A percentile compares a stretch with the other conserved stretches of the same genome.
phyloP scores from a whole-genome alignment of 192 early-diverging fungal genomes.

The Backusella psychrophila region DNA sequence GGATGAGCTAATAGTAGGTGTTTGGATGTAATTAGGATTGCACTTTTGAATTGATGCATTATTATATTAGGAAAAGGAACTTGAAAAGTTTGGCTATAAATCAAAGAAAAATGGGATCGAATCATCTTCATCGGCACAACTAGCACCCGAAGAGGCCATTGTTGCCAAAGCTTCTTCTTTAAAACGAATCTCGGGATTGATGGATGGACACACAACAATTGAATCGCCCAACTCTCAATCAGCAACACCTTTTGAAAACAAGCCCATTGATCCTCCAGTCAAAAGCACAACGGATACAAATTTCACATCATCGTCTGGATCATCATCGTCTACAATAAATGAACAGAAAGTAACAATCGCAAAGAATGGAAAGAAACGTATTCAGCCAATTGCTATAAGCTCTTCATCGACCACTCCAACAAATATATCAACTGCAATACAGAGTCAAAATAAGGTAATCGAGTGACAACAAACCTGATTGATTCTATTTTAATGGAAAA shows the following conservation, averaged over 20 bases:
- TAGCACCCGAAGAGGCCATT: conserved; percentile 61
- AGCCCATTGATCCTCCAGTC: not conserved
- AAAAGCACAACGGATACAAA: not conserved
- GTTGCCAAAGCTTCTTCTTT: conserved; percentile 20
- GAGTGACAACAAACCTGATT: not conserved
- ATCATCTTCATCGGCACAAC: conserved; percentile 58
- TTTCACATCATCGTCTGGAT: conserved; percentile 8
- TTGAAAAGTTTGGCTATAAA: conserved; percentile 50
- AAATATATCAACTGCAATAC: not conserved
- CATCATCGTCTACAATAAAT: not conserved
- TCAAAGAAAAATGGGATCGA: conserved; percentile 40
- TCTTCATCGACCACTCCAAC: conserved; percentile 1
- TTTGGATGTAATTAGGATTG: not conserved
- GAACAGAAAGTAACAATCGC: conserved; percentile 65
- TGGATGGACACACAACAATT: conserved; percentile 23
- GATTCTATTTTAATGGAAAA: not conserved
- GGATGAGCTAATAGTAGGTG: conserved; percentile 61
- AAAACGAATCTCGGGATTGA: conserved; percentile 25
- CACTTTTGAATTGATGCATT: not conserved
- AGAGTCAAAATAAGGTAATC: not conserved
- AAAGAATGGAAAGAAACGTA: conserved; percentile 82
- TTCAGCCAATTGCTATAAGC: conserved; percentile 58
- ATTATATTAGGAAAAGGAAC: conserved; percentile 32
- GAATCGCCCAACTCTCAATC: not conserved
- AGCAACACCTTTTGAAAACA: not conserved